phyloP scores from a whole-genome alignment of 202 grass and related monocot species.

The Tripidium arundinaceum region DNA sequence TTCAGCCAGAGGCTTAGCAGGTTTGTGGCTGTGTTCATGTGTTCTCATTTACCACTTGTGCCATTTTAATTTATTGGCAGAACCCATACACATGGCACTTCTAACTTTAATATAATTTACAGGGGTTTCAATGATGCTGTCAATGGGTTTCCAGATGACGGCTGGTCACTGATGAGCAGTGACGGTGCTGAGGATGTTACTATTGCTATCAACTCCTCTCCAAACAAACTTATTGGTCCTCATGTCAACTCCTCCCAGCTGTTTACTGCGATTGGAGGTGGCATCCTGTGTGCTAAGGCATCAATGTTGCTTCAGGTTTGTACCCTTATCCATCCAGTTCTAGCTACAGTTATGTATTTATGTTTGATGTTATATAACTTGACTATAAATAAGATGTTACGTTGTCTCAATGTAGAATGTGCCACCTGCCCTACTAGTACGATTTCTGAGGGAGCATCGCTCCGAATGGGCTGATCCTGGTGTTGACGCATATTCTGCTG shows the following conservation, averaged over 20 bases:
- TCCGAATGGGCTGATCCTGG: constrained; percentile 96
- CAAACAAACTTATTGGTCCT: constrained; percentile 70
- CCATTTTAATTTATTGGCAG: too few relatives aligned
- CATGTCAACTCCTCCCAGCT: constrained; percentile 50
- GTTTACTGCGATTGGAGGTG: constrained; percentile 58
- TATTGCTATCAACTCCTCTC: constrained; percentile 67
- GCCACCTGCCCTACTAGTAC: constrained; percentile 74
- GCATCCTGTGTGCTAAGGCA: constrained; percentile 91
- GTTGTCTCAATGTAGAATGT: constrained; percentile 46
- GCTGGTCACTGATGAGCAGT: constrained; percentile 71
- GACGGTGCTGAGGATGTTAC: constrained; percentile 82
- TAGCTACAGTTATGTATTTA: background rate
- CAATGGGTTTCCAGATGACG: constrained; percentile 88
- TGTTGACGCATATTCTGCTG: constrained; percentile 83
- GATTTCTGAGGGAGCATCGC: constrained; percentile 91
- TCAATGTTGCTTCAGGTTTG: constrained; percentile 93
- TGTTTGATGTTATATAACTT: too few relatives aligned
- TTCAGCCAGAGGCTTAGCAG: too few relatives aligned
- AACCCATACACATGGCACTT: too few relatives aligned
- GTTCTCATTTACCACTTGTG: too few relatives aligned
- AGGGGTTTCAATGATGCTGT: constrained; percentile 98
- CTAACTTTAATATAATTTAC: constrained; percentile 32
- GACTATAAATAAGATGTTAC: too few relatives aligned
- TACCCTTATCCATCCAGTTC: background rate
- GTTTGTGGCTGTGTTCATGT: too few relatives aligned